Base-by-base conservation (phyloP, 129 eudicot species). In the Ambrosia artemisiifolia region DNA sequence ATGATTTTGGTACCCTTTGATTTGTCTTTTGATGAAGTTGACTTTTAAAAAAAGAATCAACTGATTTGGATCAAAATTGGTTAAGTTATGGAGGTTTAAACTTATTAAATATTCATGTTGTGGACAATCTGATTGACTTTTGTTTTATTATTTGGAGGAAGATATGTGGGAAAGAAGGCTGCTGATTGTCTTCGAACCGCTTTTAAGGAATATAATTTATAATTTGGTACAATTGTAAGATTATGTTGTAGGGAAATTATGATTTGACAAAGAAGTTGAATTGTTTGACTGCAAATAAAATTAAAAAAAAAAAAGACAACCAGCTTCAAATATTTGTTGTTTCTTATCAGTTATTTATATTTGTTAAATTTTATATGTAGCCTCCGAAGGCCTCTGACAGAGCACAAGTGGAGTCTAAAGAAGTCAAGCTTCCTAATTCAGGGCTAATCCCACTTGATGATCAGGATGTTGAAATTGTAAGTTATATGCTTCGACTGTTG, bases 391-490 rank as follows among this genome's bases (percentile, higher is more conserved):
- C 90, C 3, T 83, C 99, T 19, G 97, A 95, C 79, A 77, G 97
- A 77, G 86, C 89, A 63, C 94, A 95, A 80, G 95, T 91, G 44
- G 87, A 91, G 81, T 90, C 90, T 5, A 86, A 83, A 70, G 99
- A 95, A 86, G 97, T 86, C 34, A 84, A 97, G 82, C 85, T 95
- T 70, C 99, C 96, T 6, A 91, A 88, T 83, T 85, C 96, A 19
- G 80, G 87, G 17, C 85, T 88, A 48, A 85, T 91, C 12, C 83
- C 97, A 16, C 96, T 95, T 28, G 99, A 95, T 69, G 96, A 91
- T 68, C 99, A 95, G 75, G 99, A 95, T 82, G 99, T 95, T 75
- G 96, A 91, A 60, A 88, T 95, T 73, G 99, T 95, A 17, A 83
- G 97, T 81, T 74, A 18, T 36, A 63, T 68, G 18, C 55, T 40